These are phyloP conservation scores for Zymoseptoria pseudotritici DNA, from an alignment of 2,329 filamentous ascomycete genomes.

Conservation along the genomic window DNA sequence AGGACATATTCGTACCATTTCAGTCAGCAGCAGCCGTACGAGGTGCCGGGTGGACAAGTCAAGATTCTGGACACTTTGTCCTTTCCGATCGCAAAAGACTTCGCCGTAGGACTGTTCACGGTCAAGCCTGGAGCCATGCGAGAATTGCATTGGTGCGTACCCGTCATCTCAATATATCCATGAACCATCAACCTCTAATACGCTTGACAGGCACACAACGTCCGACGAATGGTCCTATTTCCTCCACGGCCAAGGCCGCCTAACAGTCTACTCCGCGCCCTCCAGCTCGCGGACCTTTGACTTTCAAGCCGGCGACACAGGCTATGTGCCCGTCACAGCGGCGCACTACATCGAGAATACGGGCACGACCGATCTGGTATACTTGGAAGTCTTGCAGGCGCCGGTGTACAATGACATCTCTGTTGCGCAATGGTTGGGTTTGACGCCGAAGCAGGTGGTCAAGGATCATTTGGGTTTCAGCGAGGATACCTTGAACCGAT, in stretches of 20 bases:
- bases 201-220: constrained; percentile 38
- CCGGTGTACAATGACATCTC: constrained; percentile 46
- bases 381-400: constrained; percentile 52
- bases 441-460: constrained; percentile 37
- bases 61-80: constrained; percentile 52
- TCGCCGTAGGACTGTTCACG: constrained; percentile 51
- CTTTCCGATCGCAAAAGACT: constrained; percentile 50
- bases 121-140: constrained; percentile 57
- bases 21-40: constrained; percentile 42
- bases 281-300: constrained; percentile 42
- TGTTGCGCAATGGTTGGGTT: constrained; percentile 51
- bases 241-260: constrained; percentile 37
- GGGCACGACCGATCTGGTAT: constrained; percentile 49
- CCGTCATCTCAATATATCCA: too few relatives aligned
- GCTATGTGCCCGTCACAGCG: constrained; percentile 49
- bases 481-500: constrained; percentile 24
- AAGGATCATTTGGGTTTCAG: constrained; percentile 25
- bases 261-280: constrained; percentile 50
- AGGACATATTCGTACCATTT: constrained; percentile 38
- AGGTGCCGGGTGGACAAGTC: constrained; percentile 49
- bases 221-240: constrained; percentile 50
- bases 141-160: constrained; percentile 51
- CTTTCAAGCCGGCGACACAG: constrained; percentile 44
- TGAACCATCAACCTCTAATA: too few relatives aligned
- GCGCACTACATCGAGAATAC: constrained; percentile 58